A percentile compares a stretch with the other conserved stretches of the same genome.
Evolutionary conservation across 2,329 filamentous ascomycete genomes (phyloP).

Genomic region (Aureobasidium sp.): DNA sequence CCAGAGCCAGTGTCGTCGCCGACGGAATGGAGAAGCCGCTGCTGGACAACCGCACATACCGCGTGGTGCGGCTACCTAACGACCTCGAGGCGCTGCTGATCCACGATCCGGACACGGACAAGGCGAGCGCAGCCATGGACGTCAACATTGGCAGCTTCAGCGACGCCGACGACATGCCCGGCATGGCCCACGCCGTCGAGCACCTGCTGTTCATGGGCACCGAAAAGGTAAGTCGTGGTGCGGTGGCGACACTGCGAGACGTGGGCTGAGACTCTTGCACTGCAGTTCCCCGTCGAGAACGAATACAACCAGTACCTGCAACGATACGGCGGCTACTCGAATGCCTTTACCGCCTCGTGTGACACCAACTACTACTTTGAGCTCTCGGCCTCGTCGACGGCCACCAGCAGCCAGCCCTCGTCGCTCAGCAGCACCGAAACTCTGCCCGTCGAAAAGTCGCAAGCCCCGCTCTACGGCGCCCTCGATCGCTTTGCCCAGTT

Average conservation of each 20-base stretch:
- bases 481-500: conserved; percentile 91
- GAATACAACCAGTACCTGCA: conserved; percentile 92
- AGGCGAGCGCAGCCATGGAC: conserved; percentile 90
- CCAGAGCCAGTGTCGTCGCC: conserved; percentile 38
- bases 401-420: conserved; percentile 48
- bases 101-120: conserved; percentile 91
- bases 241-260: neutral
- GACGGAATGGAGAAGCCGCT: conserved; percentile 74
- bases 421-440: conserved; percentile 32
- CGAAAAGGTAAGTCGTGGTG: conserved; percentile 58
- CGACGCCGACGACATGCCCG: conserved; percentile 82
- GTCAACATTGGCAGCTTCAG: conserved; percentile 96
- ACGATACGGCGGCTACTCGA: conserved; percentile 82
- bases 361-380: conserved; percentile 99
- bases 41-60: conserved; percentile 78
- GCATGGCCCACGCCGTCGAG: conserved; percentile 93
- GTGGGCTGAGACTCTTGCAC: neutral
- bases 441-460: conserved; percentile 30
- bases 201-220: conserved; percentile 98
- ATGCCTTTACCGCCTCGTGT: conserved; percentile 87
- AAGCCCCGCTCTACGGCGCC: conserved; percentile 68
- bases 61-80: conserved; percentile 79
- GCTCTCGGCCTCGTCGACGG: conserved; percentile 67
- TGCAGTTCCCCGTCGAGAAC: conserved; percentile 82
- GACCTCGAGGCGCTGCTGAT: conserved; percentile 86